Base-by-base conservation (phyloP, 2,329 filamentous ascomycete species). In the Uncinocarpus reesii region DNA sequence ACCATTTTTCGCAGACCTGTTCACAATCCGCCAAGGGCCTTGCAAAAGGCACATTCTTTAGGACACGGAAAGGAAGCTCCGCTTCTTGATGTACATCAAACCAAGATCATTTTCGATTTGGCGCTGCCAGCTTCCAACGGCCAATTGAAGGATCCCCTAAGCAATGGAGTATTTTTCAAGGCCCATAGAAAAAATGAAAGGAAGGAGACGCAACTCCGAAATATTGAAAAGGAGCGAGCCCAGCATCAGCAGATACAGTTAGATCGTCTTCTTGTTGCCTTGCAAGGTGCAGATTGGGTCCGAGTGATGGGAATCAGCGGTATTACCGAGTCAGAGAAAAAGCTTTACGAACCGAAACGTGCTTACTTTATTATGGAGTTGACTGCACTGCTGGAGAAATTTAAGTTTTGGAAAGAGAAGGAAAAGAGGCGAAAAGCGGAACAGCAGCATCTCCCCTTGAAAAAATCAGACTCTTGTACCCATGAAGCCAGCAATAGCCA, bases 251-350 rank as follows among this genome's bases (percentile, higher is more conserved):
- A 82, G 56, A 73, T 76, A 40, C 77, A 81, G 56, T 65, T 83
- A n/a, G 79, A 83, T 52, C 71, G 78, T 6, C 67, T 83, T 13
- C 74, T 95, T 5, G 87, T 92, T 47, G 87, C 87, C 15, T 75
- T 98, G 1, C 84, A 87, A 62, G 86, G 90, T 2, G 86, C 85
- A 50, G 92, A 96, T 65, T 98, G 92, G 92, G 73, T 95, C 49
- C 82, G 85, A 52, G 78, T 89, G 3, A 88, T 98, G 80, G 92
- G 90, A 21, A 83, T 96, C 28, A 90, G 81, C 54, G 86, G 77
- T 31, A 70, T 93, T 31, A 93, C 87, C 0, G 89, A 95, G 60
- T 80, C 80, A 18, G 86, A 86, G 60, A 90, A 86, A 67, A 92
- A 84, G 64, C 78, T 83, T 24, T 95, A 87, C 65, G 87, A 95